Evolutionary conservation across 2,329 filamentous ascomycete species (phyloP).

Genomic region (Neospermospora avenae): DNA sequence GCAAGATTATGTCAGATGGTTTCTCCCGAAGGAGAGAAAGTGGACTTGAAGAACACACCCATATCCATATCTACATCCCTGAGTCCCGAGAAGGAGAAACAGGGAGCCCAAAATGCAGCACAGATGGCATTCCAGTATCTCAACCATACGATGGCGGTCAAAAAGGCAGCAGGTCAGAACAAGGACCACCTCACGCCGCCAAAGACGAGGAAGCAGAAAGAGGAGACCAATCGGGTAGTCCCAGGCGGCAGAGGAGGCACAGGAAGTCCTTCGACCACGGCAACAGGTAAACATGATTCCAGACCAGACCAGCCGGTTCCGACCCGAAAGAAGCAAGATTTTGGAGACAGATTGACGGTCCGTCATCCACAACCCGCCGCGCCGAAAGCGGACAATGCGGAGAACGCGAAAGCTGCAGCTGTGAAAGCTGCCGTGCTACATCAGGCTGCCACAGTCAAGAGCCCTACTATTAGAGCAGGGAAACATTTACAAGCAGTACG

Average conservation of each 20-base stretch:
- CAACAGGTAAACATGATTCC: not conserved
- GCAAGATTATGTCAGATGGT: slow-evolving; percentile 24
- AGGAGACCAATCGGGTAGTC: not conserved
- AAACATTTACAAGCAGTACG: too few species aligned
- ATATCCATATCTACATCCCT: slow-evolving; percentile 36
- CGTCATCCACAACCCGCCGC: slow-evolving; percentile 10
- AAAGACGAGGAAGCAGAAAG: slow-evolving; percentile 9
- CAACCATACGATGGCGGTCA: slow-evolving; percentile 15
- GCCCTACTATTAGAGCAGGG: slow-evolving; percentile 6
- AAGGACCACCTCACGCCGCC: slow-evolving; percentile 5
- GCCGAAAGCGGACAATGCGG: slow-evolving; percentile 11
- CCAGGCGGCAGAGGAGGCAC: slow-evolving; percentile 18
- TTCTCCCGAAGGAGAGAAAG: slow-evolving; percentile 17
- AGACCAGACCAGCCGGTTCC: not conserved
- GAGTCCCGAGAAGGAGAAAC: slow-evolving; percentile 9
- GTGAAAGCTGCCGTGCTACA: slow-evolving; percentile 1
- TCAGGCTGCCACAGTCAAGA: slow-evolving; percentile 5
- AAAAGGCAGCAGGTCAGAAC: slow-evolving; percentile 39
- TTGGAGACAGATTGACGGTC: slow-evolving; percentile 12
- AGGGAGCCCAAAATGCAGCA: slow-evolving; percentile 62
- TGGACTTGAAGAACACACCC: slow-evolving; percentile 29
- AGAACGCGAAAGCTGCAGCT: slow-evolving; percentile 1
- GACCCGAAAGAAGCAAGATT: not conserved
- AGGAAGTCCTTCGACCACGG: slow-evolving; percentile 20
- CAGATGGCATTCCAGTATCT: slow-evolving; percentile 59